These are phyloP conservation scores for Colletotrichum siamense DNA, from an alignment of 2,329 filamentous ascomycete genomes.

Conservation along the genomic window DNA sequence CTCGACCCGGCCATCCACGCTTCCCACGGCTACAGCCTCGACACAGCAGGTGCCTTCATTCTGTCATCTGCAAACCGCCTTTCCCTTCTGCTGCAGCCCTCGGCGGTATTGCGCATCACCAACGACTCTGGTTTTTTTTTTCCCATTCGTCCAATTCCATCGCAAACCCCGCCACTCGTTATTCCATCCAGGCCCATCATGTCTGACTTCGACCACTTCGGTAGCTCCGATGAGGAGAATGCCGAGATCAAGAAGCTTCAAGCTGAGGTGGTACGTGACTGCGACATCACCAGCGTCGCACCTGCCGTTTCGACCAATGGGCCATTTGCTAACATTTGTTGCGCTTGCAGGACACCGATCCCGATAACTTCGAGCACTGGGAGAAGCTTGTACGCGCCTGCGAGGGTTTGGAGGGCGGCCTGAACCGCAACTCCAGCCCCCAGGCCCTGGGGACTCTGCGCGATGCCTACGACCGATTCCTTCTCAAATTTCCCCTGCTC, in stretches of 20 bases:
- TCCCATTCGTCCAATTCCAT: not conserved
- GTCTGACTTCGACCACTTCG: constrained; percentile 74
- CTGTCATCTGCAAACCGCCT: constrained; percentile 6
- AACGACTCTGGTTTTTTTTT: not conserved
- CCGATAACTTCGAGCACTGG: constrained; percentile 94
- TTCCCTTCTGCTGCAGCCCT: not conserved
- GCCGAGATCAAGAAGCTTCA: constrained; percentile 81
- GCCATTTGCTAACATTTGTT: not conserved
- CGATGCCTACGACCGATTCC: constrained; percentile 88
- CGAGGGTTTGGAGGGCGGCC: constrained; percentile 86
- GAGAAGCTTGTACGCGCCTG: constrained; percentile 87
- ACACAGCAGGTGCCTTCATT: constrained; percentile 1
- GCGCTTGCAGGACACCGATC: constrained; percentile 62
- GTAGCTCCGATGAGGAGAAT: constrained; percentile 80
- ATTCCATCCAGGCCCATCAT: constrained; percentile 44
- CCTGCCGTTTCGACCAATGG: not conserved
- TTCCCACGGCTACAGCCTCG: constrained; percentile 9
- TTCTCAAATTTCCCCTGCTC: constrained; percentile 91
- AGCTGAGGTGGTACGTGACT: constrained; percentile 73
- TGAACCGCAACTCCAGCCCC: constrained; percentile 96
- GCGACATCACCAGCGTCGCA: not conserved
- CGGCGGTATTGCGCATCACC: not conserved
- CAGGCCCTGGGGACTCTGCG: constrained; percentile 88
- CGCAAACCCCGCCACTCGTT: constrained; percentile 10
- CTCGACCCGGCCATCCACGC: constrained; percentile 4